These are phyloP conservation scores for Botryobasidium botryosum DNA, from an alignment of 768 basidiomycete species.

Conservation along the genomic window DNA sequence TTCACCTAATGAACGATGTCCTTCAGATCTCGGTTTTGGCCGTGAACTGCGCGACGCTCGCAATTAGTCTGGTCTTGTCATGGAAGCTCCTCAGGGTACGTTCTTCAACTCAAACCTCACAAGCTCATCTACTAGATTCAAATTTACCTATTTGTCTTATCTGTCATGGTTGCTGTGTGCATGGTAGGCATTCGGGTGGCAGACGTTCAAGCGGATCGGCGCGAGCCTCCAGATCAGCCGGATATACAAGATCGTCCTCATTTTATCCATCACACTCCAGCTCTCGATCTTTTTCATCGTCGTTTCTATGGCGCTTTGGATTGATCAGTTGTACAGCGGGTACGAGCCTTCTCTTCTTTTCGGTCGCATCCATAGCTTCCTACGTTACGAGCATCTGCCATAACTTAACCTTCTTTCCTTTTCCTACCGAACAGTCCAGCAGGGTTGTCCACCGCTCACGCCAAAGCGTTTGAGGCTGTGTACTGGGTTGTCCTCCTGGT, in stretches of 20 bases:
- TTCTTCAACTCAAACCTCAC: too few relatives aligned
- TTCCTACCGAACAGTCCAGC: too few relatives aligned
- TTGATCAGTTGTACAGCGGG: slow-evolving; percentile 62
- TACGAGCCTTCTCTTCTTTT: too few relatives aligned
- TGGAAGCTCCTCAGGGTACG: slow-evolving; percentile 59
- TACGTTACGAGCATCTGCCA: too few relatives aligned
- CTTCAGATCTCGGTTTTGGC: slow-evolving; percentile 36
- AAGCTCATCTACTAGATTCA: neutral
- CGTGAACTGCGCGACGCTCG: slow-evolving; percentile 41
- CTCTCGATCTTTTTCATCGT: slow-evolving; percentile 65
- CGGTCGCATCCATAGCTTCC: too few relatives aligned
- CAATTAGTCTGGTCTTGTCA: slow-evolving; percentile 46
- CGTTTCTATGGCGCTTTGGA: slow-evolving; percentile 51
- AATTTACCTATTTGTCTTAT: neutral
- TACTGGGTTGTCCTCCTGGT: too few relatives aligned
- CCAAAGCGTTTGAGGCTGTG: too few relatives aligned
- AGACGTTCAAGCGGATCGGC: slow-evolving; percentile 75
- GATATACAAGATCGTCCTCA: slow-evolving; percentile 36
- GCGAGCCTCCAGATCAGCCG: slow-evolving; percentile 57
- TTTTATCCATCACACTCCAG: slow-evolving; percentile 22
- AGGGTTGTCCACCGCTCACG: too few relatives aligned
- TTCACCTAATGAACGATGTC: too few relatives aligned
- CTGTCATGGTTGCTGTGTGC: neutral
- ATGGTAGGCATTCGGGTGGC: slow-evolving; percentile 63
- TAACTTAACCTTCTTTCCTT: too few relatives aligned